A percentile compares a stretch with the other conserved stretches of the same genome.
These are phyloP conservation scores for Ophiostoma pallidulum DNA, from an alignment of 2,329 filamentous ascomycete genomes.

Conservation along the genomic window DNA sequence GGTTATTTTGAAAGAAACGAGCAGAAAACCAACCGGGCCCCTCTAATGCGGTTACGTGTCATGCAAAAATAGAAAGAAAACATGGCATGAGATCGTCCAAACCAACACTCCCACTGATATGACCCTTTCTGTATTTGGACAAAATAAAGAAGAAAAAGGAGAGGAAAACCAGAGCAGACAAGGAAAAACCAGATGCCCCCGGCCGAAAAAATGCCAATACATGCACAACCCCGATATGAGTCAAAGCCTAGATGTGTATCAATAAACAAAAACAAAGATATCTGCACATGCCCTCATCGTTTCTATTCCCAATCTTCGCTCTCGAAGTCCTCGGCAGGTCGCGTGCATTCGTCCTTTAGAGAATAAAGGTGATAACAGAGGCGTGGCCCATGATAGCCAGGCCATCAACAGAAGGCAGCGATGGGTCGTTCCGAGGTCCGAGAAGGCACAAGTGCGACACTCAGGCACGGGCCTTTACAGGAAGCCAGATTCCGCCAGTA, in stretches of 20 bases:
- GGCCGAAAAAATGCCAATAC: background rate
- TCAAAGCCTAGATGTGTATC: slow-evolving; percentile 13
- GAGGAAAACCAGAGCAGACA: background rate
- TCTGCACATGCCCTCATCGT: background rate
- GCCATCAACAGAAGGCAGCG: background rate
- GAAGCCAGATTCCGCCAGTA: slow-evolving; percentile 27
- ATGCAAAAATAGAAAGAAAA: background rate
- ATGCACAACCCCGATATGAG: slow-evolving; percentile 1
- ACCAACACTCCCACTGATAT: background rate
- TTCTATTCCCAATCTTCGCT: background rate
- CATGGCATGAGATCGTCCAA: background rate
- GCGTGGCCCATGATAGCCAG: background rate
- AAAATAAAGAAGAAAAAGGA: too few relatives aligned
- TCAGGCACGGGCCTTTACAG: slow-evolving; percentile 21
- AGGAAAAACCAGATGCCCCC: background rate
- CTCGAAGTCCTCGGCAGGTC: too few relatives aligned
- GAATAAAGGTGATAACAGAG: background rate
- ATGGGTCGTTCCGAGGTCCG: background rate
- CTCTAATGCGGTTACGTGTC: background rate
- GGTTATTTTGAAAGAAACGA: too few relatives aligned
- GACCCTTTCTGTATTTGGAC: too few relatives aligned
- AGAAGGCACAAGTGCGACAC: too few relatives aligned
- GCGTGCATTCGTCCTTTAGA: too few relatives aligned
- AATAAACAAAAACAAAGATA: slow-evolving; percentile 4
- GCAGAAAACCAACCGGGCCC: background rate